Conservation (phyloP, 129 eudicot species). For the Helianthus tuberosus region DNA sequence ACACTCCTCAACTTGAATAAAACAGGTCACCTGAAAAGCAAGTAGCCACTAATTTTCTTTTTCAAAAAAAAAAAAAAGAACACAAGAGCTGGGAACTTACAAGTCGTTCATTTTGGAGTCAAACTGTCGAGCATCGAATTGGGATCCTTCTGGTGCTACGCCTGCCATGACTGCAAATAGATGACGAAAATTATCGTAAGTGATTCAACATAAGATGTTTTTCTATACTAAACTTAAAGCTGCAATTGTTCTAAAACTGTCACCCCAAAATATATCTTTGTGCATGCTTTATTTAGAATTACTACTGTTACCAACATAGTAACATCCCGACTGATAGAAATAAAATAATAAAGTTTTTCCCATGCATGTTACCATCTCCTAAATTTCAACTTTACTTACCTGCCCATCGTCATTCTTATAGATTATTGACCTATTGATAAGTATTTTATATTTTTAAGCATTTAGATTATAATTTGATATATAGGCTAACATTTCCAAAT, state of each 20-base stretch:
- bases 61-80: not conserved
- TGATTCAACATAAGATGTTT: not conserved
- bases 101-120: slow-evolving; percentile 75
- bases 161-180: slow-evolving; percentile 72
- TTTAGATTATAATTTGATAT: not conserved
- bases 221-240: not conserved
- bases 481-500: not conserved
- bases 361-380: not conserved
- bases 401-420: not conserved
- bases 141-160: slow-evolving; percentile 72
- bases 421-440: not conserved
- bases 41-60: not conserved
- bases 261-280: not conserved
- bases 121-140: slow-evolving; percentile 62
- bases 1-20: not conserved
- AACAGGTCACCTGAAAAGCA: not conserved
- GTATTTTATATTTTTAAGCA: not conserved
- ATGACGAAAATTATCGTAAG: not conserved
- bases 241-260: not conserved
- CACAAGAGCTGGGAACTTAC: slow-evolving; percentile 36
- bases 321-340: not conserved
- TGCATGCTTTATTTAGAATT: not conserved
- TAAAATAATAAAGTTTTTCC: not conserved
- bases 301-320: not conserved
- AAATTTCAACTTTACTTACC: slow-evolving; percentile 5